Evolutionary conservation across 371 early-diverging fungal genomes (phyloP), one percentile per base, ranked within the genome.

Genomic region (Catenaria anguillulae): DNA sequence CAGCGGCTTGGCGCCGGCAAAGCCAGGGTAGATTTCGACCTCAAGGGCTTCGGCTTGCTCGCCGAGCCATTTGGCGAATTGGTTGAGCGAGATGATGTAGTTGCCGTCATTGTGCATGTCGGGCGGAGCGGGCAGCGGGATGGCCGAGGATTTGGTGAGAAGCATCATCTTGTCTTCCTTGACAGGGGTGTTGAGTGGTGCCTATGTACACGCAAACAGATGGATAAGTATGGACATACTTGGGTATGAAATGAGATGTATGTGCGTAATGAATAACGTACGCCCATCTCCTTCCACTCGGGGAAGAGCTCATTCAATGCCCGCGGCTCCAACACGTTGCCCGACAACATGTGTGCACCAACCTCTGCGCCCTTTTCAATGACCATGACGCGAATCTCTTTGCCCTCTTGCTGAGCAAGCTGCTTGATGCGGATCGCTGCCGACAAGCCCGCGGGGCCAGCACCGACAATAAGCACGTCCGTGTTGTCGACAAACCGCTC

Each of bases 381-480:
- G 0, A 97, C 72, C 63, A 97, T 82, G 23, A 97, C 96, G 45
- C 89, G 84, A 50, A 91, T 66, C 59, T 95, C 96, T 70, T 84
- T 86, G 61, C 84, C 89, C 61, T 86, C 81, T 48, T 81, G 86
- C 37, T 79, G 80, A 37, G 94, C 94, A 33, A 86, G 79, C 76
- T 97, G 95, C 74, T 88, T 89, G 48, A 95, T 63, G 40, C 87
- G 82, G 73, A 97, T 97, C 33, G 95, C 96, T 29, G 98, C 98
- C 29, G 91, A 76, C 50, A 97, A 73, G 34, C 97, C 97, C 31
- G 96, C 81, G 26, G 98, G 98, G 0, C 98, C 98, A 61, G 83
- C 97, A 42, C 98, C 98, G 33, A 97, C 88, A 65, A 97, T 94
- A 36, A 91, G 87, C 0, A 97, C 92, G 69, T 97, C 98, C 29